Evolutionary conservation across 345 rosid species (phyloP), one percentile per base, ranked within the genome.

Genomic region (Euphorbia peplus): DNA sequence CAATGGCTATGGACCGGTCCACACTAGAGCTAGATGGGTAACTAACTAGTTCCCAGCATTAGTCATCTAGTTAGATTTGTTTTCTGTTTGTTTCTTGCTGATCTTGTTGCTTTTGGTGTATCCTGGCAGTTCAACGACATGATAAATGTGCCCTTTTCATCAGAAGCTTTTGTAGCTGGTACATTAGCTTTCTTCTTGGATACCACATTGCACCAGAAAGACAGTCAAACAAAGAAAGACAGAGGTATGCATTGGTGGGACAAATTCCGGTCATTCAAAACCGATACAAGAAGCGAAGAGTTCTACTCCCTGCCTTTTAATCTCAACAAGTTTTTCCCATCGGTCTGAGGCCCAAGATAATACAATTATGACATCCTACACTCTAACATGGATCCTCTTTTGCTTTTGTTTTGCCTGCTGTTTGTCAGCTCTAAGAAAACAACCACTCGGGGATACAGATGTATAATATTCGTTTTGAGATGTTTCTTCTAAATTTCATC

Each of bases 191-290:
- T 82, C 69, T 79, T 95, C 72, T 83, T 95, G 51, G 99, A 95
- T 66, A 73, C 70, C 65, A 88, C 89, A 0, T 69, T 95, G 77
- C 79, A 82, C 71, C 65, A 29, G 69, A 89, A 88, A 74, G 95
- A 95, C 70, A 82, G 22, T 6, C 60, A 83, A 5, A 79, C 81
- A 1, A 81, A 85, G 80, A 95, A 83, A 78, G 97, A 95, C 73
- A 73, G 97, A 30, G 99, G 97, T 16, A 79, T 83, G 93, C 83
- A 81, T 39, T 95, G 95, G 93, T 95, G 97, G 97, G 96, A 89
- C 47, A 86, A 76, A 77, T 91, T 89, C 85, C 78, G 82, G 46
- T 91, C 95, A 1, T 91, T 82, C 76, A 95, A 90, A 82, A 87
- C 88, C 0, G 99, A 95, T 80, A 86, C 96, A 2, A 80, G 99